phyloP scores from a whole-genome alignment of 2,329 filamentous ascomycete genomes.

The Colletotrichum costaricense region DNA sequence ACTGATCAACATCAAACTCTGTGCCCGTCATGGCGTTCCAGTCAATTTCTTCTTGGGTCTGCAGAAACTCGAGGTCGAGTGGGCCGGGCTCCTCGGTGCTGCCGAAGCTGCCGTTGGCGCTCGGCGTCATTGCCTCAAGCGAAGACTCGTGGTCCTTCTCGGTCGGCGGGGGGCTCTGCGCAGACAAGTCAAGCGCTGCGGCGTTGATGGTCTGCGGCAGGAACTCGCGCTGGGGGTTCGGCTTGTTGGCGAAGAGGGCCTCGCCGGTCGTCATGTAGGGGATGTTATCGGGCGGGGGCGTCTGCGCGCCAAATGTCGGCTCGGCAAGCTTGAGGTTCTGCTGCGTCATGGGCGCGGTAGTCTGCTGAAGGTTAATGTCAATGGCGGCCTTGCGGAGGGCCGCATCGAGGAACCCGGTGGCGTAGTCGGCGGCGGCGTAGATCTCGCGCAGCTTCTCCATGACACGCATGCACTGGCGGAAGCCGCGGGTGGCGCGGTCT shows the following conservation, averaged over 20 bases:
- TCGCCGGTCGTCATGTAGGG: conserved; percentile 56
- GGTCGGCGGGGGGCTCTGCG: conserved; percentile 57
- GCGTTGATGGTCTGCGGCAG: conserved; percentile 52
- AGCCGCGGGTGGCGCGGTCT: conserved; percentile 80
- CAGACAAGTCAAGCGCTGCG: conserved; percentile 48
- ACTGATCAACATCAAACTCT: conserved; percentile 69
- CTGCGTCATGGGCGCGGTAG: conserved; percentile 49
- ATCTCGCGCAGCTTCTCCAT: conserved; percentile 89
- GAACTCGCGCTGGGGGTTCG: conserved; percentile 32
- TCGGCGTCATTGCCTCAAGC: conserved; percentile 54
- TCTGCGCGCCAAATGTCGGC: conserved; percentile 55
- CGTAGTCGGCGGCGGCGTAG: conserved; percentile 94
- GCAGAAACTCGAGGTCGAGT: conserved; percentile 59
- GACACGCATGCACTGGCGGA: conserved; percentile 92
- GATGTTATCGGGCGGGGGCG: conserved; percentile 65
- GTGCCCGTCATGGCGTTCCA: conserved; percentile 64
- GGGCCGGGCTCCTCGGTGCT: conserved; percentile 54
- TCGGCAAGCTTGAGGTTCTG: conserved; percentile 42
- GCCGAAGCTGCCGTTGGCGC: conserved; percentile 56
- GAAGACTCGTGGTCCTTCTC: conserved; percentile 52
- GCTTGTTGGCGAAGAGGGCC: conserved; percentile 44
- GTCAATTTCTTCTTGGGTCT: conserved; percentile 62
- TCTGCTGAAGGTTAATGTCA: conserved; percentile 60
- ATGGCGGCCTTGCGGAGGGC: conserved; percentile 90
- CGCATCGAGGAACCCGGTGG: conserved; percentile 93